Base-by-base conservation (phyloP, 2,329 filamentous ascomycete species). In the Phaeosphaeriaceae sp. region DNA sequence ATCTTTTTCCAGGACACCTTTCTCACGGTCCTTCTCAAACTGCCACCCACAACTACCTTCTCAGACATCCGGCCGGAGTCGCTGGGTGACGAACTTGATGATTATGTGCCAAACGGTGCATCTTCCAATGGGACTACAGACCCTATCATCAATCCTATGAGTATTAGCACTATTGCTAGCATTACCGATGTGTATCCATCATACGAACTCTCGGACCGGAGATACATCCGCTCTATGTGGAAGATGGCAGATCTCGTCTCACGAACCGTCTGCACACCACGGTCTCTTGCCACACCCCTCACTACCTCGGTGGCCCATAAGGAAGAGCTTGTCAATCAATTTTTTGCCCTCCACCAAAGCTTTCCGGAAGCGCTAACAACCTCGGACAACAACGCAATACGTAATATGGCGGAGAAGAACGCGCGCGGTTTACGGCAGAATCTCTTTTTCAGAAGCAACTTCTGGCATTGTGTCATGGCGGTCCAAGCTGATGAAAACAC, bases 1-100 rank as follows among this genome's bases (percentile, higher is more conserved):
- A 87, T 92, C 1, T 77, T 90, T 20, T 81, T 91, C 12, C 89
- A 93, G 71, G 89, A 93, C 69, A 92, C 89, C 0, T 92, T 92
- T 67, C 76, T 92, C 3, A 92, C 88, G 0, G 87, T 92, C 0
- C 81, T 92, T 0, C 79, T 92, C 20, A 89, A 89, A 17, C 80
- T 93, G 1, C 89, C 89, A 0, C 89, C 89, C 0, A 89, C 84
- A 13, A 87, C 88, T 1, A 92, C 87, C 0, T 89, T 92, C 68
- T 91, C 87, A 3, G 89, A 93, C 65, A 88, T 92, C 32, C 84
- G 82, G 3, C 87, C 92, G 3, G 88, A 91, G 50, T 88, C 89
- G 50, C 78, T 92, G 16, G 77, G 82, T 8, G 87, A 90, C 47
- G 87, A 89, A 58, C 78, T 77, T 47, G 83, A 86, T 53, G 83